Base-by-base conservation (phyloP, 257 asterid species). In the Nyctanthes arbortristis region DNA sequence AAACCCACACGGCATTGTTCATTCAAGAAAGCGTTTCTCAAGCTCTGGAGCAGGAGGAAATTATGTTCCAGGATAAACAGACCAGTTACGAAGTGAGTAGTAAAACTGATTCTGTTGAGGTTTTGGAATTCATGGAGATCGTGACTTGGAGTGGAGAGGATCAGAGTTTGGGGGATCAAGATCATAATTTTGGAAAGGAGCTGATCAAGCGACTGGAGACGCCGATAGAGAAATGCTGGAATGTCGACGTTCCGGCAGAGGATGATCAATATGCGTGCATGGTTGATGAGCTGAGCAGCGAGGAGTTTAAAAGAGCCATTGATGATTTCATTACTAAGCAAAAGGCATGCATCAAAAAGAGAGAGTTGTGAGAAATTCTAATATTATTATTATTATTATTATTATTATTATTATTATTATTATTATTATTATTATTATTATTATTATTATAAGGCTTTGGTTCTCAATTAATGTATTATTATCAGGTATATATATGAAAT, bases 291-390 rank as follows among this genome's bases (percentile, higher is more conserved):
- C 27, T 82, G 75, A 82, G 84, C 54, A 82, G 79, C 59, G 87
- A 82, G 66, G 87, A 79, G 43, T 82, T 82, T 67, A 78, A 82
- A 25, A 70, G 58, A 49, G 69, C 80, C 5, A 77, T 82, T 40
- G 87, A 82, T 45, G 79, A 63, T 3, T 82, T 82, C 63, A 82
- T 82, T 66, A 84, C 84, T 14, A 79, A 59, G 77, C 87, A 82
- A 75, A 60, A 77, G 77, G 40, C 79, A n/a, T 82, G 49, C 87
- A 68, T 56, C 74, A 68, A 2, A 80, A 79, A 66, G 87, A 82
- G n/a, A 64, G 74, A 79, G 78, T 35, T 74, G 37, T 13, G 5
- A 39, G 2, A 4, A 39, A 39, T n/a, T n/a, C n/a, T n/a, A n/a
- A n/a, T n/a, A n/a, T n/a, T n/a, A n/a, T n/a, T n/a, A n/a, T n/a